phyloP scores from a whole-genome alignment of 108 stramenopile species.

The Halocafeteria seosinensis region DNA sequence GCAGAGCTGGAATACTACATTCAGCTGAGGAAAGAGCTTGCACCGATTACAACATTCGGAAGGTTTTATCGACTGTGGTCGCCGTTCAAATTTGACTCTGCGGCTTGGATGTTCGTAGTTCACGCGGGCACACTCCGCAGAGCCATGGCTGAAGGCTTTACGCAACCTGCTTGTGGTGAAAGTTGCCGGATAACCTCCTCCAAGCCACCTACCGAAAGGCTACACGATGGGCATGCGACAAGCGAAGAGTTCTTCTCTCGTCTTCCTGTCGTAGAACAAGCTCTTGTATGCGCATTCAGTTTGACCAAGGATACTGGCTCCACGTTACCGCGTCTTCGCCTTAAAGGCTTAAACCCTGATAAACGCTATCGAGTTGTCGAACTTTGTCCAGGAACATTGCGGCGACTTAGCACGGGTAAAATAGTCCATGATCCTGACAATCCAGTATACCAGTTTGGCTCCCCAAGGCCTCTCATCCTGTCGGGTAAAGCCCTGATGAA shows the following conservation, averaged over 20 bases:
- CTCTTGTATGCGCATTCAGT: not conserved
- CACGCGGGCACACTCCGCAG: not conserved
- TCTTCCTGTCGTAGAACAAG: too few relatives aligned
- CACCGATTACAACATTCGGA: not conserved
- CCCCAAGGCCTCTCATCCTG: not conserved
- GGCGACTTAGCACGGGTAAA: not conserved
- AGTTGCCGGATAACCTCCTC: too few relatives aligned
- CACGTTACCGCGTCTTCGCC: not conserved
- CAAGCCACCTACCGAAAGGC: too few relatives aligned
- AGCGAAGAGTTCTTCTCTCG: too few relatives aligned
- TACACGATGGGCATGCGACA: too few relatives aligned
- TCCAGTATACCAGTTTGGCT: conserved; percentile 6
- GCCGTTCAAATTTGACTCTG: conserved; percentile 6
- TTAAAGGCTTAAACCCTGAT: not conserved
- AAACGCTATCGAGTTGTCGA: not conserved
- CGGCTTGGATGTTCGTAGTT: not conserved
- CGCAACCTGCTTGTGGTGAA: too few relatives aligned
- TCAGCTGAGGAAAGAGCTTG: not conserved
- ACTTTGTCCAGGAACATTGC: not conserved
- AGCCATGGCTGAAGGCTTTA: too few relatives aligned
- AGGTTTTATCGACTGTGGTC: not conserved
- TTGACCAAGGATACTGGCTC: not conserved
- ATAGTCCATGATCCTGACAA: not conserved
- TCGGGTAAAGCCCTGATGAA: conserved; percentile 1
- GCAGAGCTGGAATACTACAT: not conserved